phyloP scores from a whole-genome alignment of 73 alveolate genomes.

The Effrenium voratum region DNA sequence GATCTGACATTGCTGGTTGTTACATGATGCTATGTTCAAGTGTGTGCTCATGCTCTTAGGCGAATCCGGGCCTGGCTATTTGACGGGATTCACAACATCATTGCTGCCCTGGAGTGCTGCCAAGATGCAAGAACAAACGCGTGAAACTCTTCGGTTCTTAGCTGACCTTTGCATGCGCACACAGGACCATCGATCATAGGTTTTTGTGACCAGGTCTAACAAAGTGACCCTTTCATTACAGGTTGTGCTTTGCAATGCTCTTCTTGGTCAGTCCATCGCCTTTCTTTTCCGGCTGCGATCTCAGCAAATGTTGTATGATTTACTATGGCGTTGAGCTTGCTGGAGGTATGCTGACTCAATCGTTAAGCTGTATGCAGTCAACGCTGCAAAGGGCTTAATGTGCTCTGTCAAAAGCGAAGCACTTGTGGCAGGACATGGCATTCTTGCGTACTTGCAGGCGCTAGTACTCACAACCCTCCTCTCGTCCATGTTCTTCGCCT shows the following conservation, averaged over 20 bases:
- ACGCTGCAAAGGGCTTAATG: conserved; percentile 22
- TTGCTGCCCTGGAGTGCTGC: conserved; percentile 72
- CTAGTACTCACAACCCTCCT: conserved; percentile 58
- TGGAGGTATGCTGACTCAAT: conserved; percentile 85
- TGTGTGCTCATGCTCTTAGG: conserved; percentile 4
- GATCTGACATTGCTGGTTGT: not conserved
- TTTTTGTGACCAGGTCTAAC: not conserved
- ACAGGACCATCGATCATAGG: not conserved
- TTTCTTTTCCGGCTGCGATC: conserved; percentile 38
- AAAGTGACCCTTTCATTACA: not conserved
- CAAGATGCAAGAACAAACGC: not conserved
- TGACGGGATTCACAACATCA: conserved; percentile 36
- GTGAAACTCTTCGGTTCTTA: too few relatives aligned
- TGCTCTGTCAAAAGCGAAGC: not conserved
- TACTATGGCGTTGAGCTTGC: not conserved
- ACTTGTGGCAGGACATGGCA: not conserved
- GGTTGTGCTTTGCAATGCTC: conserved; percentile 84
- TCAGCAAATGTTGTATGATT: too few relatives aligned
- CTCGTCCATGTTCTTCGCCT: conserved; percentile 31
- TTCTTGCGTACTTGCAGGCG: not conserved
- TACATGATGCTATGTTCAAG: not conserved
- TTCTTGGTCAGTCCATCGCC: conserved; percentile 84
- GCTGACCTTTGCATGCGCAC: not conserved
- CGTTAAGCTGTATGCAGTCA: conserved; percentile 70
- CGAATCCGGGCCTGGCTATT: not conserved